Conservation (phyloP, 257 asterid species). For the Gentiana straminea region DNA sequence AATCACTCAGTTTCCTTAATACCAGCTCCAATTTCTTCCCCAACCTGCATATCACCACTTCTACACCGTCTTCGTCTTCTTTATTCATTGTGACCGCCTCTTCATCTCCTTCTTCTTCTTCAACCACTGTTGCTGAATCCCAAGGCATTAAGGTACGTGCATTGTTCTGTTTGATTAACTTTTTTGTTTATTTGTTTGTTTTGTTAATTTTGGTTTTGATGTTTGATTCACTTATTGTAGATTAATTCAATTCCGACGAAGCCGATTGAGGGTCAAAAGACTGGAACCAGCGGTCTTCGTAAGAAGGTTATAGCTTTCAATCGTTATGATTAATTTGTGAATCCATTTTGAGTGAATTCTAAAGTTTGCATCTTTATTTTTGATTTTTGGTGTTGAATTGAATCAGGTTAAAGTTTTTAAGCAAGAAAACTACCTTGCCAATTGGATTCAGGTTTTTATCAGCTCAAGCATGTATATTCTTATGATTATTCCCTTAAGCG, state of each 20-base stretch:
- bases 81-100: slow-evolving; percentile 30
- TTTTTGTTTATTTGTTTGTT: background rate
- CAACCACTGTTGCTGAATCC: slow-evolving; percentile 46
- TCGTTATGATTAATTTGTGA: slow-evolving; percentile 1
- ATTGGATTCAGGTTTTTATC: slow-evolving; percentile 92
- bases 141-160: slow-evolving; percentile 48
- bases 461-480: slow-evolving; percentile 2
- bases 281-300: slow-evolving; percentile 95
- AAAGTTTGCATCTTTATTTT: background rate
- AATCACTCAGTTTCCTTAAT: slow-evolving; percentile 23
- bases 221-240: slow-evolving; percentile 18
- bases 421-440: slow-evolving; percentile 87
- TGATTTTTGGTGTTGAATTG: slow-evolving; percentile 7
- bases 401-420: slow-evolving; percentile 73
- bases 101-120: slow-evolving; percentile 31
- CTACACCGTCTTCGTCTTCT: slow-evolving; percentile 8
- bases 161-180: background rate
- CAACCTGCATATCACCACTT: slow-evolving; percentile 10
- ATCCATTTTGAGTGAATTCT: background rate
- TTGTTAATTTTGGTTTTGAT: background rate
- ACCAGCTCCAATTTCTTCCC: slow-evolving; percentile 23
- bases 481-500: background rate
- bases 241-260: slow-evolving; percentile 57
- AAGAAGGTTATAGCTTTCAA: slow-evolving; percentile 46
- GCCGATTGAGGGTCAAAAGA: slow-evolving; percentile 91